A percentile compares a stretch with the other conserved stretches of the same genome.
phyloP scores from a whole-genome alignment of 1,284 basidiomycete genomes.

The Blastosporella zonata region DNA sequence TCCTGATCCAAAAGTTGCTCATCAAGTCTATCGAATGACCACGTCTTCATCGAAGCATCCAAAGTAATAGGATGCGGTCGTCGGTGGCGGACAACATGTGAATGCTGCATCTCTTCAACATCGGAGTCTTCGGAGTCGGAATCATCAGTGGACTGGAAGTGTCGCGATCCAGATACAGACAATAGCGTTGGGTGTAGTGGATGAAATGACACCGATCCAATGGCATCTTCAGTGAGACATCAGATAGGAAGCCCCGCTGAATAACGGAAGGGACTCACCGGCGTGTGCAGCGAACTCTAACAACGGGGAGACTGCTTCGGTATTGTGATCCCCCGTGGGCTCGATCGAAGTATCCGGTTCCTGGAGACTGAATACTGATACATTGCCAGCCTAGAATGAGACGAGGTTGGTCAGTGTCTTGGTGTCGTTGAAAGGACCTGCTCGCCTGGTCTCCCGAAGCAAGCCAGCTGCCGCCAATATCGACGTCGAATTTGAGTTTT shows the following conservation, averaged over 20 bases:
- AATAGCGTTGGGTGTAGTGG: conserved; percentile 50
- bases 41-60: conserved; percentile 35
- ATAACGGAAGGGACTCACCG: conserved; percentile 30
- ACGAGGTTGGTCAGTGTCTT: neutral
- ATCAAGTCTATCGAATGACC: conserved; percentile 21
- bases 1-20: neutral
- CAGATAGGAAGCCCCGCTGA: neutral
- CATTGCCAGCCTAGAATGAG: conserved; percentile 28
- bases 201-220: conserved; percentile 64
- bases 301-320: conserved; percentile 20
- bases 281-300: conserved; percentile 41
- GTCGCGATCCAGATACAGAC: conserved; percentile 66
- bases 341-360: conserved; percentile 12
- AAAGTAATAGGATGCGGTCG: conserved; percentile 25
- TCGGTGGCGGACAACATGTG: conserved; percentile 4
- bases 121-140: conserved; percentile 19
- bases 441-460: conserved; percentile 71
- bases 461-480: conserved; percentile 67
- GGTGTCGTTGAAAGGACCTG: neutral
- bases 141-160: conserved; percentile 40
- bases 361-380: conserved; percentile 45
- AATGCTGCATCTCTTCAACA: conserved; percentile 10
- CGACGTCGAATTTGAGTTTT: conserved; percentile 74
- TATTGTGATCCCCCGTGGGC: conserved; percentile 6
- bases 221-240: conserved; percentile 39